A percentile compares a stretch with the other conserved stretches of the same genome.
Conservation (phyloP, 202 grass and related monocot species). For the Brachypodium distachyon region DNA sequence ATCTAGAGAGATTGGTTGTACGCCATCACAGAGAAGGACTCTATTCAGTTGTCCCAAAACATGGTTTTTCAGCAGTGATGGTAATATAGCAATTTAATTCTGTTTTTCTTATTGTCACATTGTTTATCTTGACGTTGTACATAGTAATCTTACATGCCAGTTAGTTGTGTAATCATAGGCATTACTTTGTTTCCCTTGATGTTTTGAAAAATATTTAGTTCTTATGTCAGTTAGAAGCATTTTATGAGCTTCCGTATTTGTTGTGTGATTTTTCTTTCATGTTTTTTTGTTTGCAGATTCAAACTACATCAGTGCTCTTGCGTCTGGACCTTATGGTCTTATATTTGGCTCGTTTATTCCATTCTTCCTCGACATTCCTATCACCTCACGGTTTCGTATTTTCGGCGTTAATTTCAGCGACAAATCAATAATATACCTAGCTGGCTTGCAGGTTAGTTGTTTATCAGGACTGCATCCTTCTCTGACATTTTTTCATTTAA, state of each 20-base stretch:
- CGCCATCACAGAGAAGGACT: background rate
- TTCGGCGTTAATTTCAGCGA: slow-evolving; percentile 76
- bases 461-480: slow-evolving; percentile 12
- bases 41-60: background rate
- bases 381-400: slow-evolving; percentile 73
- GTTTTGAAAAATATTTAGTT: background rate
- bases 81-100: background rate
- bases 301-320: slow-evolving; percentile 52
- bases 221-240: background rate
- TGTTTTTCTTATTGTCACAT: background rate
- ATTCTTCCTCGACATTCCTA: slow-evolving; percentile 82
- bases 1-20: background rate
- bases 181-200: background rate
- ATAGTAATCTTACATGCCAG: background rate
- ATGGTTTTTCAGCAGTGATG: background rate
- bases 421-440: slow-evolving; percentile 89
- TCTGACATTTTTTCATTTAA: slow-evolving; percentile 21
- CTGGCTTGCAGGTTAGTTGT: slow-evolving; percentile 76
- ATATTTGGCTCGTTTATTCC: slow-evolving; percentile 93
- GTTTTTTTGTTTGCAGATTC: slow-evolving; percentile 51
- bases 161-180: background rate
- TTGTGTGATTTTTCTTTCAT: background rate
- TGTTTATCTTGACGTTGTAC: background rate
- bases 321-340: slow-evolving; percentile 85
- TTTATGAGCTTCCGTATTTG: background rate